A percentile compares a stretch with the other conserved stretches of the same genome.
These are phyloP conservation scores for Podaxis sp. DNA, from an alignment of 768 basidiomycete genomes.

Conservation along the genomic window DNA sequence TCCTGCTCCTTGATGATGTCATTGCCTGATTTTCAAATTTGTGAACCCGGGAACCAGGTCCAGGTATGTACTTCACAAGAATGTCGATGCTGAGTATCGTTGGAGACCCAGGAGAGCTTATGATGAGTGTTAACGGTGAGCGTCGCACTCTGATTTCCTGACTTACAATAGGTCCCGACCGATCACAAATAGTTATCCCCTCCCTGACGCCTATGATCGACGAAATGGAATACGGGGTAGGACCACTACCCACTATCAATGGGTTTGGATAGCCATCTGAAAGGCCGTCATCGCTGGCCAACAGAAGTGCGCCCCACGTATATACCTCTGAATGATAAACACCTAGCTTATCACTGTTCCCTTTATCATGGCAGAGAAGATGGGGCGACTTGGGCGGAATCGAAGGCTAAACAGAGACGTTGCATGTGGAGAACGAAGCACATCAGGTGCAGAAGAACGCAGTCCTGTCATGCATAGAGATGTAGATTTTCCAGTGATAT, in stretches of 20 bases:
- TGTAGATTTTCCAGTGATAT: background rate
- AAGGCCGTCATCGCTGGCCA: slow-evolving; percentile 51
- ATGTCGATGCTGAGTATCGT: slow-evolving; percentile 48
- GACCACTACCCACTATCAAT: slow-evolving; percentile 38
- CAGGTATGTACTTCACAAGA: slow-evolving; percentile 50
- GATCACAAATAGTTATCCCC: background rate
- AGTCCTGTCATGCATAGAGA: background rate
- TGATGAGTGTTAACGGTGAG: slow-evolving; percentile 39
- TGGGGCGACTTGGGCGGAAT: slow-evolving; percentile 24
- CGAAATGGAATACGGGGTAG: slow-evolving; percentile 32
- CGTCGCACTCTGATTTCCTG: background rate
- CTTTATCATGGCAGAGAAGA: slow-evolving; percentile 57
- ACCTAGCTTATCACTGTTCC: slow-evolving; percentile 54
- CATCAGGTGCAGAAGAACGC: background rate
- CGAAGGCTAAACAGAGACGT: background rate
- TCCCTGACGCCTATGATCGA: slow-evolving; percentile 32
- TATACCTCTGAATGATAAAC: slow-evolving; percentile 49
- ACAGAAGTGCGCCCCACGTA: slow-evolving; percentile 43
- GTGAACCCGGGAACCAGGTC: background rate
- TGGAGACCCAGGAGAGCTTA: slow-evolving; percentile 43
- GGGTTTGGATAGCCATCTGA: slow-evolving; percentile 29
- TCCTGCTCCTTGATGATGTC: slow-evolving; percentile 5
- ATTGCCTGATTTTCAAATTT: background rate
- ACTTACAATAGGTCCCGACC: background rate
- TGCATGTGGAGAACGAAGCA: slow-evolving; percentile 3